Evolutionary conservation across 2,329 filamentous ascomycete species (phyloP).

Genomic region (Camptophora hylomeconis): DNA sequence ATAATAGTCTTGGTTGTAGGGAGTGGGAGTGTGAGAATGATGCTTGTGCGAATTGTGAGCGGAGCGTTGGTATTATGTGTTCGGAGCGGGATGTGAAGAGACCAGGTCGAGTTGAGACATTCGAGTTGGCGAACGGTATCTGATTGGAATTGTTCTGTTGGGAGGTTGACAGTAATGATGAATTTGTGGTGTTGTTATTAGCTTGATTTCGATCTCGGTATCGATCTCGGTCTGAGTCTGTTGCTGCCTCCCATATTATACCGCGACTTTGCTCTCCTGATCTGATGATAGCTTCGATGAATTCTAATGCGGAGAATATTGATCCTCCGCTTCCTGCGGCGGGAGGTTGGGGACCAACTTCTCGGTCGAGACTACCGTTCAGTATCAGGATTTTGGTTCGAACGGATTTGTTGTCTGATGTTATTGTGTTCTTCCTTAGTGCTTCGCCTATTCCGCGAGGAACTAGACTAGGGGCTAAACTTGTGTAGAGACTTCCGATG

Average conservation of each 20-base stretch:
- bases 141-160: no score
- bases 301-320: conserved; percentile 60
- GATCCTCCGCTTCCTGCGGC: background rate
- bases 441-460: conserved; percentile 61
- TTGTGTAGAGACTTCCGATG: conserved; percentile 89
- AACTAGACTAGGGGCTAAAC: conserved; percentile 69
- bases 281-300: conserved; percentile 64
- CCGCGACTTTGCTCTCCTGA: conserved; percentile 59
- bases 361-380: conserved; percentile 72
- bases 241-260: conserved; percentile 18
- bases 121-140: no score
- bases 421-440: conserved; percentile 37
- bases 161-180: no score
- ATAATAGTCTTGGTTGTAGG: background rate
- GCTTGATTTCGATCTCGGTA: no score
- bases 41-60: no score
- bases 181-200: no score
- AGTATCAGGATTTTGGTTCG: conserved; percentile 69
- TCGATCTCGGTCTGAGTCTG: background rate
- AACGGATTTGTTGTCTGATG: no score
- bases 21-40: background rate
- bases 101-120: no score
- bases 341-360: conserved; percentile 65
- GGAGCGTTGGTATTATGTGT: conserved; percentile 7
- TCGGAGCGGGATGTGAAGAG: conserved; percentile 8